A percentile compares a stretch with the other conserved stretches of the same genome.
phyloP scores from a whole-genome alignment of 441 rosid species.

The Euphorbia celastroides region DNA sequence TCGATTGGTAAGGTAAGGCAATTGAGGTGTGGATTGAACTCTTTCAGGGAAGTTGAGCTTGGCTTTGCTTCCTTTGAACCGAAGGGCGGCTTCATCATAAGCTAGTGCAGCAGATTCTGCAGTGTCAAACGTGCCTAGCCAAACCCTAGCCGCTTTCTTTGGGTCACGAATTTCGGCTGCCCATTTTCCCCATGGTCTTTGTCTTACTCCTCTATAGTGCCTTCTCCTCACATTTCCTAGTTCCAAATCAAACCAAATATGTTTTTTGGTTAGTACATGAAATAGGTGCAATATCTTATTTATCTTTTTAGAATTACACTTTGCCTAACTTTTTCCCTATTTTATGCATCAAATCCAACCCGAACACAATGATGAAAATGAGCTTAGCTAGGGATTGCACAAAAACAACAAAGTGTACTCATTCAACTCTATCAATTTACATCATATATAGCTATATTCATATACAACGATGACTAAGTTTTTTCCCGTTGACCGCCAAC shows the following conservation, averaged over 20 bases:
- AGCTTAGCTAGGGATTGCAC: background rate
- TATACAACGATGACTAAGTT: no score
- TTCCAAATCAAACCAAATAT: conserved; percentile 3
- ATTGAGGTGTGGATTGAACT: conserved; percentile 39
- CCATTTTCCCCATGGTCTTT: conserved; percentile 91
- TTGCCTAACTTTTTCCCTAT: background rate
- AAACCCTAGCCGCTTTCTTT: conserved; percentile 78
- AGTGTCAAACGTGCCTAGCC: conserved; percentile 86
- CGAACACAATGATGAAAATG: background rate
- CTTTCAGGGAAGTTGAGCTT: conserved; percentile 93
- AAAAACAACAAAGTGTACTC: background rate
- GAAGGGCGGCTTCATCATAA: conserved; percentile 90
- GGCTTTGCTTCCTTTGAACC: conserved; percentile 92
- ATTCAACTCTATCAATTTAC: background rate
- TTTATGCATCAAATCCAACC: background rate
- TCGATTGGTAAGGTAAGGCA: conserved; percentile 26
- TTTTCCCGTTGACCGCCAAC: no score
- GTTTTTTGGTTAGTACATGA: background rate
- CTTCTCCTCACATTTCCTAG: conserved; percentile 45
- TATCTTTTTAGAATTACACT: background rate
- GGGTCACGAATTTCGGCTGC: conserved; percentile 90
- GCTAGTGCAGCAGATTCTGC: conserved; percentile 89
- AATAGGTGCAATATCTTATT: background rate
- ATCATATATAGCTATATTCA: background rate
- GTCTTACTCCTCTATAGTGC: conserved; percentile 85